Evolutionary conservation across 139 green algal species (phyloP).

Genomic region (Dunaliella primolecta): DNA sequence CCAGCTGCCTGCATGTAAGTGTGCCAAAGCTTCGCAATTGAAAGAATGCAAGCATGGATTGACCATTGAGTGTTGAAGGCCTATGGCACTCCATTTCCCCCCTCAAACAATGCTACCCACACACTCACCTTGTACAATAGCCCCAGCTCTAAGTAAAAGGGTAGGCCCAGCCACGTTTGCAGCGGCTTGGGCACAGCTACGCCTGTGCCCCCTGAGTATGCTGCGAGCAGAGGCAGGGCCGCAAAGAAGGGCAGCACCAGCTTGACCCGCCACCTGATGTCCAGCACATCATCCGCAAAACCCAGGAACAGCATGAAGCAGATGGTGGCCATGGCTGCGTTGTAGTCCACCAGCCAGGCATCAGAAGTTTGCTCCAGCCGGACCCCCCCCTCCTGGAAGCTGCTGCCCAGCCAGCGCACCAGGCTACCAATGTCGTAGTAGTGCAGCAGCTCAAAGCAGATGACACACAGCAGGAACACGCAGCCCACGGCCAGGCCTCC

Average conservation of each 20-base stretch:
- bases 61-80: no score
- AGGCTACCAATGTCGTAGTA: conserved; percentile 71
- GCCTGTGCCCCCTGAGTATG: conserved; percentile 80
- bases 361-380: conserved; percentile 43
- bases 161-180: conserved; percentile 37
- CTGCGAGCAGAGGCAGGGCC: conserved; percentile 84
- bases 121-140: conserved; percentile 75
- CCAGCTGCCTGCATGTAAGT: no score
- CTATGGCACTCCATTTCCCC: no score
- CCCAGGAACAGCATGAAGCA: conserved; percentile 98
- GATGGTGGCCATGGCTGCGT: conserved; percentile 92
- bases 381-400: conserved; percentile 26
- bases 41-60: no score
- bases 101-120: no score
- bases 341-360: conserved; percentile 96
- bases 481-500: conserved; percentile 84
- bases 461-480: conserved; percentile 88
- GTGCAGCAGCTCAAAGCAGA: conserved; percentile 90
- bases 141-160: conserved; percentile 77
- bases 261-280: conserved; percentile 97
- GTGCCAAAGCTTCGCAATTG: no score
- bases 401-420: conserved; percentile 31
- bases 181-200: conserved; percentile 79
- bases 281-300: conserved; percentile 98
- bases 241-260: conserved; percentile 87